These are phyloP conservation scores for Paraconiothyrium brasiliense DNA, from an alignment of 2,329 filamentous ascomycete species.

Conservation along the genomic window DNA sequence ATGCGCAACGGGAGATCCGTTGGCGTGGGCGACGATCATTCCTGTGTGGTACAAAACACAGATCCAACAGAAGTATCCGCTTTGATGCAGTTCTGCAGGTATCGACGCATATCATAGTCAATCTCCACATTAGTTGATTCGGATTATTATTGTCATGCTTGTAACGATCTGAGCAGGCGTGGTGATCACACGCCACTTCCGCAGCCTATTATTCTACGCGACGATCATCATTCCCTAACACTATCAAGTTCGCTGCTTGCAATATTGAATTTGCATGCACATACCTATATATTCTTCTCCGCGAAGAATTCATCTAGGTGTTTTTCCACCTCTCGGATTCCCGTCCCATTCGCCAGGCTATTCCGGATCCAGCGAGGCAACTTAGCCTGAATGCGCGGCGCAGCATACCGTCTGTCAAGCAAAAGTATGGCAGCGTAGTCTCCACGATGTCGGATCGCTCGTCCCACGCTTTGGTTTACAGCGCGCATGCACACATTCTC, in stretches of 20 bases:
- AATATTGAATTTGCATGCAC: background rate
- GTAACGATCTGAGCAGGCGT: slow-evolving; percentile 1
- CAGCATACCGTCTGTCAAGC: slow-evolving; percentile 81
- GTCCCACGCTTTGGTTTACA: slow-evolving; percentile 95
- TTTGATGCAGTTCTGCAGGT: slow-evolving; percentile 3
- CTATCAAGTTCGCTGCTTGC: background rate
- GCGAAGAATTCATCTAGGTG: slow-evolving; percentile 50
- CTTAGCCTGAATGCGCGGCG: slow-evolving; percentile 76
- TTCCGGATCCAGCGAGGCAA: slow-evolving; percentile 88
- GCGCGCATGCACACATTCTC: slow-evolving; percentile 97
- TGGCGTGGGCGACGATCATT: slow-evolving; percentile 13
- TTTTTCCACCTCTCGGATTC: slow-evolving; percentile 55
- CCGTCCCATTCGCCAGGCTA: slow-evolving; percentile 62
- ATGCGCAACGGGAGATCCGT: slow-evolving; percentile 13
- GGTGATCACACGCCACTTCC: slow-evolving; percentile 14
- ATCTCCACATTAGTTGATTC: slow-evolving; percentile 10
- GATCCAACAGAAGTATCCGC: slow-evolving; percentile 6
- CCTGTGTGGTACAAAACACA: slow-evolving; percentile 12
- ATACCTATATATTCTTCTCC: slow-evolving; percentile 31
- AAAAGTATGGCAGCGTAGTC: slow-evolving; percentile 94
- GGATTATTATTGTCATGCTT: slow-evolving; percentile 10
- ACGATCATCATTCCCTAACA: slow-evolving; percentile 12
- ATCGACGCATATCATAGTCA: background rate
- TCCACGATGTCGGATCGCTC: slow-evolving; percentile 85
- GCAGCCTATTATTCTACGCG: slow-evolving; percentile 4